phyloP scores from a whole-genome alignment of 1,284 basidiomycete genomes.

The Sanghuangporus weigelae region DNA sequence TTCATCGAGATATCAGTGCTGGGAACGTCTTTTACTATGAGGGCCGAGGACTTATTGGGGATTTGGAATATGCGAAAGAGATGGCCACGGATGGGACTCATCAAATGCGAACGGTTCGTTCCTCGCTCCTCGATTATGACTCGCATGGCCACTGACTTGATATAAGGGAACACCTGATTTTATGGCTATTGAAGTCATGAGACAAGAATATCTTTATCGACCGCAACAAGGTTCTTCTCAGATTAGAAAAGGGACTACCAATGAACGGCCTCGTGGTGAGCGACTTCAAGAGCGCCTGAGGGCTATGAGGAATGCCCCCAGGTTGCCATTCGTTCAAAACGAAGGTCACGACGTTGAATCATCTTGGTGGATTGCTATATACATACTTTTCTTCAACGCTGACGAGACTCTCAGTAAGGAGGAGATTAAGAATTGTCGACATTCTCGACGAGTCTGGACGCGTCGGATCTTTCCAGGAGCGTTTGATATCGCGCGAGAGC shows the following conservation, averaged over 20 bases:
- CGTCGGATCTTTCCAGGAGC: background rate
- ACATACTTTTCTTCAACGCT: background rate
- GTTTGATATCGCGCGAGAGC: background rate
- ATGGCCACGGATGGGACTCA: background rate
- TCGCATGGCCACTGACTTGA: background rate
- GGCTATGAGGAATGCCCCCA: too few species aligned
- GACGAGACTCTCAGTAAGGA: background rate
- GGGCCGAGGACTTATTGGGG: background rate
- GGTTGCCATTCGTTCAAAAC: background rate
- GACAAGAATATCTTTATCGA: background rate
- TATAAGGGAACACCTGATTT: background rate
- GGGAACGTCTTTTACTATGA: background rate
- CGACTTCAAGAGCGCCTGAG: too few species aligned
- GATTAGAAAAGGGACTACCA: background rate
- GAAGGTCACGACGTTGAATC: background rate
- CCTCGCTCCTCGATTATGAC: background rate
- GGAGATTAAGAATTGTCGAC: background rate
- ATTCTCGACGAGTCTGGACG: background rate
- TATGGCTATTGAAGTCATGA: background rate
- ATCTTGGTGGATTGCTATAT: background rate
- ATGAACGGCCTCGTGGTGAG: background rate
- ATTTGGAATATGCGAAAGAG: background rate
- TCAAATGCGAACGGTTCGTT: background rate
- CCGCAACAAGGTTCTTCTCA: background rate
- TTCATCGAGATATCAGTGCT: background rate